A percentile compares a stretch with the other conserved stretches of the same genome.
Evolutionary conservation across 805 yeast species (phyloP).

Genomic region (Metschnikowia shivogae): DNA sequence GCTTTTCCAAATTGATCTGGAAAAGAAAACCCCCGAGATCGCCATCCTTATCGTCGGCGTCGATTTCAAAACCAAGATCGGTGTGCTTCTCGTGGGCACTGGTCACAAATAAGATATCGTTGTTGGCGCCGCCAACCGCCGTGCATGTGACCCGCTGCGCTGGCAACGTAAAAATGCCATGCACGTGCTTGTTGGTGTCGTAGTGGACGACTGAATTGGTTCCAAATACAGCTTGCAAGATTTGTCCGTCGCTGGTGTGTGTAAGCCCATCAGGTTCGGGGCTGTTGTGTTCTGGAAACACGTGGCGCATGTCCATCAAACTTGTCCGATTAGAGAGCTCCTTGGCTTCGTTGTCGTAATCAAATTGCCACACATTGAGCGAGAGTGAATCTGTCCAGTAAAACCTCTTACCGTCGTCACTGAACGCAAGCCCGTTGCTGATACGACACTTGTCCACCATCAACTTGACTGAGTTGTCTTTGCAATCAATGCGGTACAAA

Average conservation of each 20-base stretch:
- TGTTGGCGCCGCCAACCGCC: slow-evolving; percentile 50
- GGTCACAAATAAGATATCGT: slow-evolving; percentile 62
- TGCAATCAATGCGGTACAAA: slow-evolving; percentile 31
- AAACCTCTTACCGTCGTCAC: slow-evolving; percentile 24
- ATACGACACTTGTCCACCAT: slow-evolving; percentile 39
- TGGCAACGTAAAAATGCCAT: slow-evolving; percentile 55
- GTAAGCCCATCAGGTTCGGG: slow-evolving; percentile 80
- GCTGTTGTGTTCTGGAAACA: slow-evolving; percentile 24
- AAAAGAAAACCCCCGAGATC: slow-evolving; percentile 63
- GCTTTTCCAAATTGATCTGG: slow-evolving; percentile 35
- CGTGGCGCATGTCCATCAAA: slow-evolving; percentile 19
- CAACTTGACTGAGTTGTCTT: slow-evolving; percentile 27
- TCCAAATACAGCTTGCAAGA: slow-evolving; percentile 68
- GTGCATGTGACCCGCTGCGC: slow-evolving; percentile 61
- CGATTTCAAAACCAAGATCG: slow-evolving; percentile 29
- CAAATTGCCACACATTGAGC: slow-evolving; percentile 33
- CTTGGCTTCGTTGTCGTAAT: slow-evolving; percentile 30
- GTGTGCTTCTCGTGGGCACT: slow-evolving; percentile 52
- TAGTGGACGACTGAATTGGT: slow-evolving; percentile 54
- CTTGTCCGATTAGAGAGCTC: slow-evolving; percentile 26
- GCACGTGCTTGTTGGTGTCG: slow-evolving; percentile 45
- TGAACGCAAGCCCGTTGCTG: slow-evolving; percentile 62
- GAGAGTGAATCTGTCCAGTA: slow-evolving; percentile 42
- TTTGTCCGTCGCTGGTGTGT: slow-evolving; percentile 48
- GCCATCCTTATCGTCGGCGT: slow-evolving; percentile 25